Percentiles rank a stretch among this genome's conserved stretches.
phyloP scores from a whole-genome alignment of 441 rosid species.

The Capsella rubella region DNA sequence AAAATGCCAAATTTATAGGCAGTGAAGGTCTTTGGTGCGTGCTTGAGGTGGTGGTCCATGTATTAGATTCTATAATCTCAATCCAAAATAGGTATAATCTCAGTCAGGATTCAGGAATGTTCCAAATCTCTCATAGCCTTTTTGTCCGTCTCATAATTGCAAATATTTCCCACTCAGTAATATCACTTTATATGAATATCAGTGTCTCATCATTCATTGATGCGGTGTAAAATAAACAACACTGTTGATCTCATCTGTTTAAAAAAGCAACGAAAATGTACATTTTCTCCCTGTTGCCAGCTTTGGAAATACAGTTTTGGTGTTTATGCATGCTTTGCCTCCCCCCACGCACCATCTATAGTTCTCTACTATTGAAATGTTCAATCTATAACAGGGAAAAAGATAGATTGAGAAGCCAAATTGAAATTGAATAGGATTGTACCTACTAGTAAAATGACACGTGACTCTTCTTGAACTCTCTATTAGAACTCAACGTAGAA shows the following conservation, averaged over 20 bases:
- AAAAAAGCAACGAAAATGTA: conserved; percentile 10
- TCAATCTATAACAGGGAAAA: conserved; percentile 30
- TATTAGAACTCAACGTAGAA: conserved; percentile 4
- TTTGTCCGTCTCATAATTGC: conserved; percentile 16
- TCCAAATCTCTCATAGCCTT: conserved; percentile 29
- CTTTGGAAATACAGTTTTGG: conserved; percentile 13
- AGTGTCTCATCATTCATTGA: conserved; percentile 31
- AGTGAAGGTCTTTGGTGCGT: conserved; percentile 10
- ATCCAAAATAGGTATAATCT: not conserved
- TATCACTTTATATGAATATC: conserved; percentile 14
- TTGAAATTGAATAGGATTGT: conserved; percentile 31
- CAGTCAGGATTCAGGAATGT: not conserved
- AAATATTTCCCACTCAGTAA: conserved; percentile 22
- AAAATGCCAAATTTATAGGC: conserved; percentile 31
- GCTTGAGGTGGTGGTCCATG: conserved; percentile 38
- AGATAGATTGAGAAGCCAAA: conserved; percentile 22
- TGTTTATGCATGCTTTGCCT: conserved; percentile 19
- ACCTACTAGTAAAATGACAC: conserved; percentile 34
- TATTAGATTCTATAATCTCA: conserved; percentile 11
- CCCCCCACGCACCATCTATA: conserved; percentile 29
- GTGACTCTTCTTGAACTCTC: conserved; percentile 42
- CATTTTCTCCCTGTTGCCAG: not conserved
- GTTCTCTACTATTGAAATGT: conserved; percentile 20
- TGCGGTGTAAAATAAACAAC: conserved; percentile 24
- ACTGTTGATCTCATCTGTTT: not conserved